Percentiles rank a stretch among this genome's conserved stretches.
phyloP scores from a whole-genome alignment of 2,329 filamentous ascomycete species.

The Cercospora beticola region DNA sequence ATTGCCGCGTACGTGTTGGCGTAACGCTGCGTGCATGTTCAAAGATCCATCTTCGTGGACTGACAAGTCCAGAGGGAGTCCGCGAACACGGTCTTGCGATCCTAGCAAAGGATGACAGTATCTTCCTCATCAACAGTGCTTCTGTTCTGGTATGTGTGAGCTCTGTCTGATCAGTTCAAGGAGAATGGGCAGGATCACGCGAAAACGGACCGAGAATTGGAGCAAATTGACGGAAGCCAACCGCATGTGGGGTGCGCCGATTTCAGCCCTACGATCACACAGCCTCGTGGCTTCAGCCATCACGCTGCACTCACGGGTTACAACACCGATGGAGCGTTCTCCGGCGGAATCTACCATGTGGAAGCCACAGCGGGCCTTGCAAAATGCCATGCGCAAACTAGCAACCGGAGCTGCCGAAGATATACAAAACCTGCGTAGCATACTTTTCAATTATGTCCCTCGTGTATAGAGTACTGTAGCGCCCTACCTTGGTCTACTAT shows the following conservation, averaged over 20 bases:
- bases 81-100: not conserved
- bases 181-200: not conserved
- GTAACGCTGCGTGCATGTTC: not conserved
- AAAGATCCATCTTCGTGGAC: not conserved
- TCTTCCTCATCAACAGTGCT: not conserved
- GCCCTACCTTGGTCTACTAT: not conserved
- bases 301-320: not conserved
- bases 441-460: not conserved
- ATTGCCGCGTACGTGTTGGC: not conserved
- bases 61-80: not conserved
- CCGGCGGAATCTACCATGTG: not conserved
- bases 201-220: not conserved
- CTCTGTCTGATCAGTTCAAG: not conserved
- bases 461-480: not conserved
- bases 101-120: not conserved
- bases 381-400: not conserved
- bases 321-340: not conserved
- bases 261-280: conserved; percentile 3
- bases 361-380: not conserved
- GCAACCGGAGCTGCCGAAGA: not conserved
- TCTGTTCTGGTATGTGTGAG: not conserved
- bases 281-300: conserved; percentile 10
- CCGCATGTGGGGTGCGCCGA: not conserved
- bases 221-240: not conserved
- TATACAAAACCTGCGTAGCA: not conserved